These are phyloP conservation scores for Stylosanthes scabra DNA, from an alignment of 331 rosid species.

Conservation along the genomic window DNA sequence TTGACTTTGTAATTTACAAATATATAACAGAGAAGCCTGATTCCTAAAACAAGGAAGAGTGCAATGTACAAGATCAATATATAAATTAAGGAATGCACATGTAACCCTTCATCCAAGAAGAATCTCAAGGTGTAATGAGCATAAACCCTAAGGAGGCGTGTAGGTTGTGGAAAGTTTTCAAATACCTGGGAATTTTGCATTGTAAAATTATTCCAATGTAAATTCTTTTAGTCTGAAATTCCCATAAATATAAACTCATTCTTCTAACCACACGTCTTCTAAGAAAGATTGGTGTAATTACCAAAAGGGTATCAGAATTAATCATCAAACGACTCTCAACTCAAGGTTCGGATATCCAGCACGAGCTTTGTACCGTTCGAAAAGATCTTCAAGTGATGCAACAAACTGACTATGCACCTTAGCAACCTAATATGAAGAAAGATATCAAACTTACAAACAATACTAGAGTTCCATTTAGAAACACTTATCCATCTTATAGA, in stretches of 20 bases:
- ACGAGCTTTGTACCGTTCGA: slow-evolving; percentile 70
- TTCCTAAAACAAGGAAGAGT: neutral
- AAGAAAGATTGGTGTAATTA: neutral
- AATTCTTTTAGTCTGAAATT: no score
- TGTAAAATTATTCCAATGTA: no score
- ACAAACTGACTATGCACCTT: slow-evolving; percentile 66
- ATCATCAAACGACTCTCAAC: slow-evolving; percentile 58
- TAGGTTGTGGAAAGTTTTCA: no score
- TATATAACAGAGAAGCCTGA: neutral
- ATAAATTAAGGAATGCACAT: neutral
- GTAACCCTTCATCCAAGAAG: neutral
- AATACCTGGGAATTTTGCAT: no score
- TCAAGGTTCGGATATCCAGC: slow-evolving; percentile 68
- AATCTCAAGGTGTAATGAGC: neutral
- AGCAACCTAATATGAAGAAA: slow-evolving; percentile 51
- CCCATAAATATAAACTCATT: no score
- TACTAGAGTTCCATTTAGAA: neutral
- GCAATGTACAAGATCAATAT: neutral
- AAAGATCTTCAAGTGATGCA: slow-evolving; percentile 71
- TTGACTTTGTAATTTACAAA: neutral
- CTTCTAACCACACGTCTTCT: no score
- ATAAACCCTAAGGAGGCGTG: neutral
- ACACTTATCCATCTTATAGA: slow-evolving; percentile 1
- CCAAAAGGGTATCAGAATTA: neutral
- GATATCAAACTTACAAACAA: neutral